Conservation (phyloP, 2,329 filamentous ascomycete genomes). For the Aspergillus clavatus region DNA sequence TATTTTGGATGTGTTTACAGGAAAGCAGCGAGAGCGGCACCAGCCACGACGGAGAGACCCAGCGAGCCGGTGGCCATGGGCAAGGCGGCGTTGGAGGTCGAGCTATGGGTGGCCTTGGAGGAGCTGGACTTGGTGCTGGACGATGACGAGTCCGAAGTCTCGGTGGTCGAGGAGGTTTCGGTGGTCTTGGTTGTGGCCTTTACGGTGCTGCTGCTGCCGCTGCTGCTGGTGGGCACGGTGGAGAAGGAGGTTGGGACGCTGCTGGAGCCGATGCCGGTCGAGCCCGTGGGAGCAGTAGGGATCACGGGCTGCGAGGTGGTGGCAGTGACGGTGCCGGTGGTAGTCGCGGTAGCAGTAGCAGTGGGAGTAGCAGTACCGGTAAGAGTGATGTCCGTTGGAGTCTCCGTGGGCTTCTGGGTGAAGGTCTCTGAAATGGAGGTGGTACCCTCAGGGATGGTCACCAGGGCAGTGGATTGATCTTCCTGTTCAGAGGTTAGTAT, state of each 20-base stretch:
- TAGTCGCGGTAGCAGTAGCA: background rate
- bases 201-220: conserved; percentile 1
- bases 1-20: conserved; percentile 27
- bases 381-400: too few species aligned
- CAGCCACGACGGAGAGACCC: conserved; percentile 38
- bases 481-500: background rate
- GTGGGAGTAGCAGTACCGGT: background rate
- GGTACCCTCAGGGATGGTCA: too few species aligned
- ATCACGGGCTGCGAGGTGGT: conserved; percentile 34
- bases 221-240: conserved; percentile 21
- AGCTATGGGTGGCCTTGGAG: conserved; percentile 14
- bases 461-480: background rate
- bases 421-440: too few species aligned
- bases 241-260: conserved; percentile 21
- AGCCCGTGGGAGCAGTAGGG: conserved; percentile 17
- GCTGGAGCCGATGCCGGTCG: conserved; percentile 21
- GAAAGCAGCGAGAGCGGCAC: conserved; percentile 40
- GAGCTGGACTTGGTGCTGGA: conserved; percentile 16
- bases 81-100: conserved; percentile 28
- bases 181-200: conserved; percentile 11
- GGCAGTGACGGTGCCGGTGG: conserved; percentile 5
- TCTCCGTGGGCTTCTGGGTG: too few species aligned
- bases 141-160: conserved; percentile 16
- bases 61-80: conserved; percentile 35
- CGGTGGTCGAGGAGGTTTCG: conserved; percentile 19